These are phyloP conservation scores for Aspergillus viridinutans DNA, from an alignment of 2,329 filamentous ascomycete genomes.

Conservation along the genomic window DNA sequence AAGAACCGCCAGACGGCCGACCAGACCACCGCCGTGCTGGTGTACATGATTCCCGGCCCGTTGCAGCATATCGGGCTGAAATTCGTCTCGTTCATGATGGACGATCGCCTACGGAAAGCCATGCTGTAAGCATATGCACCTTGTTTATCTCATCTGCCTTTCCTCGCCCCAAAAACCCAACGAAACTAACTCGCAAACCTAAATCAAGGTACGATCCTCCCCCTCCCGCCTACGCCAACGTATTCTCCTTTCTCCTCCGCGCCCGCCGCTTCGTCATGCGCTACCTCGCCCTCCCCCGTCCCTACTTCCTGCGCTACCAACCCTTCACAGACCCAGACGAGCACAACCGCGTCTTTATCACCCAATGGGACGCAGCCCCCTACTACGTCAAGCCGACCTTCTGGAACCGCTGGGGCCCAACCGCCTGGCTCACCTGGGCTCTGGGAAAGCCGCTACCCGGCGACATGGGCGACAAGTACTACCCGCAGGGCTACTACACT, in stretches of 20 bases:
- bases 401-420: slow-evolving; percentile 60
- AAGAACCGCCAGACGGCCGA: slow-evolving; percentile 53
- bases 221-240: slow-evolving; percentile 22
- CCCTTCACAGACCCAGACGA: slow-evolving; percentile 48
- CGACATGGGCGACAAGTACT: slow-evolving; percentile 44
- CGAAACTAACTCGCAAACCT: neutral
- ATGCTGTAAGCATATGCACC: slow-evolving; percentile 53
- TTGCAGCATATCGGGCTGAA: slow-evolving; percentile 48
- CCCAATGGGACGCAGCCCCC: slow-evolving; percentile 58
- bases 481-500: slow-evolving; percentile 46
- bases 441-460: slow-evolving; percentile 47
- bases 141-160: neutral
- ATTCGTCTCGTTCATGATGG: slow-evolving; percentile 58
- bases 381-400: slow-evolving; percentile 60
- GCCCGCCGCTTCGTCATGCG: slow-evolving; percentile 55
- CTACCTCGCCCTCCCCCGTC: slow-evolving; percentile 58
- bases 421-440: slow-evolving; percentile 48
- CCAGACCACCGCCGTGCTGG: slow-evolving; percentile 57
- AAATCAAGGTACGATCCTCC: slow-evolving; percentile 39
- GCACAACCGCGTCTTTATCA: slow-evolving; percentile 50
- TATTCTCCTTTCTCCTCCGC: slow-evolving; percentile 48
- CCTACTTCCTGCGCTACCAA: slow-evolving; percentile 34
- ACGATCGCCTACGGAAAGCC: slow-evolving; percentile 58
- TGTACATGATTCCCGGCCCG: slow-evolving; percentile 51
- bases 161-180: neutral